Conservation (phyloP, 2,329 filamentous ascomycete species). For the Talaromyces piceae region DNA sequence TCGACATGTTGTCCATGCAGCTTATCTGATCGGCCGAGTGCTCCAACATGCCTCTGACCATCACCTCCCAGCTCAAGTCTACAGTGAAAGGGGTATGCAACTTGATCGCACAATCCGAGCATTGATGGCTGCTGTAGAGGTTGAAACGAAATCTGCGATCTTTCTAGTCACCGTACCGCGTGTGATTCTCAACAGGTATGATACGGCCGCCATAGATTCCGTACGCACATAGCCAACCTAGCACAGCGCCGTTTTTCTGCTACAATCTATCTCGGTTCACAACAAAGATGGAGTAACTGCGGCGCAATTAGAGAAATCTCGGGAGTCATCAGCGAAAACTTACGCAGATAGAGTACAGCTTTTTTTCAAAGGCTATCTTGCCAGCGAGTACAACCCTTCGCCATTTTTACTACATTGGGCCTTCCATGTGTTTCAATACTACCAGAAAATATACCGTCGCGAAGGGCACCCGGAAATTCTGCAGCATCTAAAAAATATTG, state of each 20-base stretch:
- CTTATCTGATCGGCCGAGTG: slow-evolving; percentile 11
- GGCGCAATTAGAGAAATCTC: not conserved
- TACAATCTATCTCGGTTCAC: not conserved
- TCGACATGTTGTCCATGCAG: slow-evolving; percentile 12
- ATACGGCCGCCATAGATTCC: not conserved
- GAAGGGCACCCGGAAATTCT: not conserved
- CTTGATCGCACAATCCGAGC: slow-evolving; percentile 12
- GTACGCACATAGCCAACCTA: not conserved
- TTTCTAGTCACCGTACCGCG: slow-evolving; percentile 12
- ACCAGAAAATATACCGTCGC: not conserved
- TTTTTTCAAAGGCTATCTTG: not conserved
- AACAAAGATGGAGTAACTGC: not conserved
- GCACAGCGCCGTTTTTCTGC: not conserved
- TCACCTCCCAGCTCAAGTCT: not conserved
- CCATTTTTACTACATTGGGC: not conserved
- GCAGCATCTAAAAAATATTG: not conserved
- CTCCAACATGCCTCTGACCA: slow-evolving; percentile 11
- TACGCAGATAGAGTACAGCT: not conserved
- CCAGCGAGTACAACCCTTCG: not conserved
- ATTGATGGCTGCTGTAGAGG: slow-evolving; percentile 8
- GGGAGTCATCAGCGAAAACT: not conserved
- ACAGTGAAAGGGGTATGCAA: slow-evolving; percentile 6
- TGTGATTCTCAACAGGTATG: slow-evolving; percentile 10
- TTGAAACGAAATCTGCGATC: slow-evolving; percentile 8
- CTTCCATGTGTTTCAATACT: not conserved